Base-by-base conservation (phyloP, 2,329 filamentous ascomycete species). In the Claviceps sp. region DNA sequence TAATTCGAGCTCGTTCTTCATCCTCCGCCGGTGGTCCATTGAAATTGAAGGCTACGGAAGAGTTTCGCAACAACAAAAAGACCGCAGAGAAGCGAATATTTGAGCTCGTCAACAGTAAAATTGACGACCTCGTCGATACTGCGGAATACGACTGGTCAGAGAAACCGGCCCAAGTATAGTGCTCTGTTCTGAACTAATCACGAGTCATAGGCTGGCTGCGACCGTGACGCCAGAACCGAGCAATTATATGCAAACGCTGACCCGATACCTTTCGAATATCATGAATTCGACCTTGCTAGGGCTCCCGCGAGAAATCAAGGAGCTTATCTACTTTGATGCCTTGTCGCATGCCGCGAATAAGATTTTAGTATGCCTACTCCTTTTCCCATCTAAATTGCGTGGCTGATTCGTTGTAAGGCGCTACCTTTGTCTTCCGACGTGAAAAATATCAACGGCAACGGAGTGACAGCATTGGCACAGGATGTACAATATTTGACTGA, bases 91-190 rank as follows among this genome's bases (percentile, higher is more conserved):
- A 96, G 70, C 85, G 94, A 37, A 97, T 98, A 53, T 98, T 98
- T 63, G 94, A 98, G 69, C 78, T 98, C 0, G 93, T 98, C 56
- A 97, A 98, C 70, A 94, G 87, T 53, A 98, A 98, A 72, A 97
- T 98, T 60, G 91, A 97, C 63, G 93, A 98, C 64, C 78, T 98
- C 11, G 86, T 98, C 51, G 91, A 96, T 61, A 97, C 90, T 0
- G 91, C 93, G 37, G 93, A 98, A 68, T 98, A 98, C 64, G 88
- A 97, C 66, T 98, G 93, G 85, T 82, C 8, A 45, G 52, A 24
- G 38, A 34, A 16, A 69, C 51, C 70, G 57, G 2, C 5, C 34
- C 11, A 1, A 14, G 9, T 24, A 7, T 30, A 13, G 16, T 38
- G 8, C 14, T 38, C 45, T 26, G 16, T 50, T 16, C 11, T 42